A percentile compares a stretch with the other conserved stretches of the same genome.
phyloP scores from a whole-genome alignment of 148 eudicot species.

The Silene uniflora region DNA sequence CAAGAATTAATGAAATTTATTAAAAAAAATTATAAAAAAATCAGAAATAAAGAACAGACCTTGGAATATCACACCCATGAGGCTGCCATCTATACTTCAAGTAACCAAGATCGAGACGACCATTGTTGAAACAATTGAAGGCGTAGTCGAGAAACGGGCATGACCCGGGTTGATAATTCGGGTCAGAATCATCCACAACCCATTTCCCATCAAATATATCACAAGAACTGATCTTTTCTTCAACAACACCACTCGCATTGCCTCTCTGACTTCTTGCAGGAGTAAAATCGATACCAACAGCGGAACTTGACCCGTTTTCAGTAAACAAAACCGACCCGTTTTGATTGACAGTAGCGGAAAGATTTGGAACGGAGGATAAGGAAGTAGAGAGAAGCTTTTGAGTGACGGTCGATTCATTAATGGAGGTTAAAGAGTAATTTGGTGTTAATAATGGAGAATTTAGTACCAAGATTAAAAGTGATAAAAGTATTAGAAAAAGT shows the following conservation, averaged over 20 bases:
- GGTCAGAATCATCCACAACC: slow-evolving; percentile 41
- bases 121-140: slow-evolving; percentile 65
- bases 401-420: slow-evolving; percentile 5
- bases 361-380: not conserved
- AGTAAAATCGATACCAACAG: too few species aligned
- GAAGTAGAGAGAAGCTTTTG: slow-evolving; percentile 11
- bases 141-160: slow-evolving; percentile 55
- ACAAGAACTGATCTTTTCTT: slow-evolving; percentile 30
- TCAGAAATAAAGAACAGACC: slow-evolving; percentile 24
- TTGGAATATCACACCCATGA: slow-evolving; percentile 53
- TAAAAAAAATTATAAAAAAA: not conserved
- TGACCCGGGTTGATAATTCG: slow-evolving; percentile 54
- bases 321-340: slow-evolving; percentile 9
- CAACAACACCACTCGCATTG: not conserved
- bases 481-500: slow-evolving; percentile 23
- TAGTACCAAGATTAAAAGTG: slow-evolving; percentile 26
- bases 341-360: not conserved
- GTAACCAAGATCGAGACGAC: slow-evolving; percentile 47
- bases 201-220: slow-evolving; percentile 68
- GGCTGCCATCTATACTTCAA: slow-evolving; percentile 47
- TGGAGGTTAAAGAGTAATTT: slow-evolving; percentile 15
- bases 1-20: not conserved
- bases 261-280: not conserved
- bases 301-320: slow-evolving; percentile 15
- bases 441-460: slow-evolving; percentile 8